phyloP scores from a whole-genome alignment of 192 early-diverging fungal genomes.

The Jimgerdemannia flammicorona region DNA sequence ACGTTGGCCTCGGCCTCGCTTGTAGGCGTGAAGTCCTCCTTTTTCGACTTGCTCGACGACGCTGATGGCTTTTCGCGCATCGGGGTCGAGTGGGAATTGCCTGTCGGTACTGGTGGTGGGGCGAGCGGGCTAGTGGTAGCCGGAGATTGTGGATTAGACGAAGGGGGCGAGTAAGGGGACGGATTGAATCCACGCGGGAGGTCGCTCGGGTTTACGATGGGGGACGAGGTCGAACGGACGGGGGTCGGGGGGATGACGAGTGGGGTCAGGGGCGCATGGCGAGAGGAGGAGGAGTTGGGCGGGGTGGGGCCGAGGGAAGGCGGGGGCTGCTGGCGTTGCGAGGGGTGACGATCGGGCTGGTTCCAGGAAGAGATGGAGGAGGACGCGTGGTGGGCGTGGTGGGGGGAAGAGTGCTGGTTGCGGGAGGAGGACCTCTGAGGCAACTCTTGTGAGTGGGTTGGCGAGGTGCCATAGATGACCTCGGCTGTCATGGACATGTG shows the following conservation, averaged over 20 bases:
- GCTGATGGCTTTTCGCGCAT: constrained; percentile 16
- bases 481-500: background rate
- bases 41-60: constrained; percentile 14
- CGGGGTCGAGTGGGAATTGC: constrained; percentile 14
- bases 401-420: background rate
- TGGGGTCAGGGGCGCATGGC: constrained; percentile 15
- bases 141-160: constrained; percentile 8
- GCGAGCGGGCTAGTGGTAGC: constrained; percentile 7
- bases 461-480: constrained; percentile 3
- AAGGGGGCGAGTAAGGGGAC: constrained; percentile 1
- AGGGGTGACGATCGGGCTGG: constrained; percentile 8
- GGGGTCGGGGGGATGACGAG: constrained; percentile 31
- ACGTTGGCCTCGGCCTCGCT: constrained; percentile 55
- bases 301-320: background rate
- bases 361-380: constrained; percentile 4
- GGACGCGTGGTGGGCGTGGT: constrained; percentile 1
- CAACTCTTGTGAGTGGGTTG: too few species aligned
- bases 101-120: constrained; percentile 8
- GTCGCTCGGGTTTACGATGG: background rate
- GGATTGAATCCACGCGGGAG: constrained; percentile 6
- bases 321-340: constrained; percentile 4
- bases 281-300: constrained; percentile 1
- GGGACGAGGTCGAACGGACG: constrained; percentile 6
- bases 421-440: background rate
- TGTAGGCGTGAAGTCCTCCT: constrained; percentile 2